Evolutionary conservation across 108 stramenopile genomes (phyloP).

Genomic region (Nitzschia sp.): DNA sequence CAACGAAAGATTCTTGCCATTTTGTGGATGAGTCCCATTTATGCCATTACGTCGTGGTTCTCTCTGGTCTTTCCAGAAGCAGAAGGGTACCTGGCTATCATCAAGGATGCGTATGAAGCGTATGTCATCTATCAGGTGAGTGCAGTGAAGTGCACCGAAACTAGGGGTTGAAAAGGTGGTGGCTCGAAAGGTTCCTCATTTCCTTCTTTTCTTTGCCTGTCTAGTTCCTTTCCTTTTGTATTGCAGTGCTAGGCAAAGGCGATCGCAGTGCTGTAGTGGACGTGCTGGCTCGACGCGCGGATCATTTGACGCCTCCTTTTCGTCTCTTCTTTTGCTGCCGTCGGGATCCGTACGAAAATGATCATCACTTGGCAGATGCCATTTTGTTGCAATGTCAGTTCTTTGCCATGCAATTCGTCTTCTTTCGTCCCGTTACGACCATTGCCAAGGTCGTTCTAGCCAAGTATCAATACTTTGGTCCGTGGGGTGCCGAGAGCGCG

Average conservation of each 20-base stretch:
- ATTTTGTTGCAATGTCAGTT: slow-evolving; percentile 86
- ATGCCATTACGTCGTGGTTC: slow-evolving; percentile 84
- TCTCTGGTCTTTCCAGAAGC: slow-evolving; percentile 74
- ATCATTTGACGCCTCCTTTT: slow-evolving; percentile 72
- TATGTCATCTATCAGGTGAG: slow-evolving; percentile 82
- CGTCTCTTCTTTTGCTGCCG: slow-evolving; percentile 50
- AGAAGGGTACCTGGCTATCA: slow-evolving; percentile 82
- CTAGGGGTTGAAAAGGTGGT: no score
- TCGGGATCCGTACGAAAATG: slow-evolving; percentile 46
- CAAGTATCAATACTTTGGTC: slow-evolving; percentile 73
- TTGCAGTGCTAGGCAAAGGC: slow-evolving; percentile 87
- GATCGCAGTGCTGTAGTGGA: slow-evolving; percentile 77
- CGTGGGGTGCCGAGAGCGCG: slow-evolving; percentile 36
- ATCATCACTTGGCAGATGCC: slow-evolving; percentile 71
- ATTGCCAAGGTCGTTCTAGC: slow-evolving; percentile 65
- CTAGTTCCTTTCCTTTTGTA: slow-evolving; percentile 85
- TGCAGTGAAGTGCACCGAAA: no score
- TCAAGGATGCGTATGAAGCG: slow-evolving; percentile 91
- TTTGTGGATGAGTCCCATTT: slow-evolving; percentile 92
- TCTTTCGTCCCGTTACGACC: slow-evolving; percentile 78
- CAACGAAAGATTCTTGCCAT: slow-evolving; percentile 92
- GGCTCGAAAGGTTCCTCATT: no score
- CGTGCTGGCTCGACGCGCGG: slow-evolving; percentile 57
- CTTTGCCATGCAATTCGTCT: slow-evolving; percentile 93
- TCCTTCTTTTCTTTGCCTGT: no score